Evolutionary conservation across 148 eudicot species (phyloP).

Genomic region (Simmondsia chinensis): DNA sequence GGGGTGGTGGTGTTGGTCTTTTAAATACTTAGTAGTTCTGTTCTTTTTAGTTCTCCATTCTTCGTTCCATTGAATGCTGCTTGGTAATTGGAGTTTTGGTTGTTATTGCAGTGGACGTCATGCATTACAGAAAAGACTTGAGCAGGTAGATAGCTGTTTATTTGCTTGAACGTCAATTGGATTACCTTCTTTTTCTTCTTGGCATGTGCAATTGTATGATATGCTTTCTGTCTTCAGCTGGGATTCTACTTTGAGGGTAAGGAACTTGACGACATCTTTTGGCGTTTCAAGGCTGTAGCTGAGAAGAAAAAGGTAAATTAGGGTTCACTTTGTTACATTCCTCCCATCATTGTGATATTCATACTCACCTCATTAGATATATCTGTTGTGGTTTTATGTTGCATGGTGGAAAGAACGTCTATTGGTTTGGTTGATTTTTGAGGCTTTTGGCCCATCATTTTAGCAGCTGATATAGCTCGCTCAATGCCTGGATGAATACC

Average conservation of each 20-base stretch:
- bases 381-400: no score
- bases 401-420: no score
- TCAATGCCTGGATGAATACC: no score
- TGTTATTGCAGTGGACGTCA: constrained; percentile 75
- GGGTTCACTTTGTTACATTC: neutral
- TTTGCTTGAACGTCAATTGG: neutral
- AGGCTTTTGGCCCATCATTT: no score
- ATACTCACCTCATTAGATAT: neutral
- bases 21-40: neutral
- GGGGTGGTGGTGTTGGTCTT: no score
- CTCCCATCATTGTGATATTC: neutral
- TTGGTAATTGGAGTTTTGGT: neutral
- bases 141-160: constrained; percentile 41
- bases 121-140: constrained; percentile 78
- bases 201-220: neutral
- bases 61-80: neutral
- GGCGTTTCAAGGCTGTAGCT: constrained; percentile 88
- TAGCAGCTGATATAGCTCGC: no score
- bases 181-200: neutral
- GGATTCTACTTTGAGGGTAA: constrained; percentile 77
- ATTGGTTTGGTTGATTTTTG: no score
- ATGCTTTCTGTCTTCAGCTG: constrained; percentile 39
- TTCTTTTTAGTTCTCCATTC: neutral
- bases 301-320: constrained; percentile 70
- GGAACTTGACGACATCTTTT: constrained; percentile 82